These are phyloP conservation scores for Ceratocystis variospora DNA, from an alignment of 2,329 filamentous ascomycete species.

Conservation along the genomic window DNA sequence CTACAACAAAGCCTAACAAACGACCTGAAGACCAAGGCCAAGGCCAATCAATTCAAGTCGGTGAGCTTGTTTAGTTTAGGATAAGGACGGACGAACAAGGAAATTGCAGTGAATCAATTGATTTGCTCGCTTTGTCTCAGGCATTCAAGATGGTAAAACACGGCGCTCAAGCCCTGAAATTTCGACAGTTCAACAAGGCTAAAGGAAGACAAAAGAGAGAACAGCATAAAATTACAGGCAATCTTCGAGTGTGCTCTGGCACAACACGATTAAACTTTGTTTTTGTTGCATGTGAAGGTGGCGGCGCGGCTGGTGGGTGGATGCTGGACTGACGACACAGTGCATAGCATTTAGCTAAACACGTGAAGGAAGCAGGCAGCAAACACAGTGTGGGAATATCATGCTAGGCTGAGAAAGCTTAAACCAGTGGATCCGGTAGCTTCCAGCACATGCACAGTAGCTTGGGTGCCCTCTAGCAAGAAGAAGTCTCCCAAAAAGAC, in stretches of 20 bases:
- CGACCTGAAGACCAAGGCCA: no score
- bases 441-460: no score
- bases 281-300: not conserved
- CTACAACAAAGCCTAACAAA: no score
- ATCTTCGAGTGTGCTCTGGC: no score
- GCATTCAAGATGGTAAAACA: not conserved
- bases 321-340: constrained; percentile 5
- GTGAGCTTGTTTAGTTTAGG: not conserved
- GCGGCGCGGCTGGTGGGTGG: not conserved
- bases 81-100: not conserved
- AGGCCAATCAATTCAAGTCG: not conserved
- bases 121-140: constrained; percentile 1
- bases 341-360: not conserved
- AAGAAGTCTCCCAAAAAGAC: not conserved
- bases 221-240: not conserved
- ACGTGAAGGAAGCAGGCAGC: not conserved
- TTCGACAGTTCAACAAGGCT: not conserved
- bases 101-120: constrained; percentile 1
- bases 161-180: not conserved
- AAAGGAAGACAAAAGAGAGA: not conserved
- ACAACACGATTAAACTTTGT: not conserved
- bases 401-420: no score
- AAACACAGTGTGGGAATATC: not conserved
- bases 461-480: no score
- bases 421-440: no score